Percentiles rank a stretch among this genome's conserved stretches.
phyloP scores from a whole-genome alignment of 2,329 filamentous ascomycete genomes.

The Stachybotrys elegans region DNA sequence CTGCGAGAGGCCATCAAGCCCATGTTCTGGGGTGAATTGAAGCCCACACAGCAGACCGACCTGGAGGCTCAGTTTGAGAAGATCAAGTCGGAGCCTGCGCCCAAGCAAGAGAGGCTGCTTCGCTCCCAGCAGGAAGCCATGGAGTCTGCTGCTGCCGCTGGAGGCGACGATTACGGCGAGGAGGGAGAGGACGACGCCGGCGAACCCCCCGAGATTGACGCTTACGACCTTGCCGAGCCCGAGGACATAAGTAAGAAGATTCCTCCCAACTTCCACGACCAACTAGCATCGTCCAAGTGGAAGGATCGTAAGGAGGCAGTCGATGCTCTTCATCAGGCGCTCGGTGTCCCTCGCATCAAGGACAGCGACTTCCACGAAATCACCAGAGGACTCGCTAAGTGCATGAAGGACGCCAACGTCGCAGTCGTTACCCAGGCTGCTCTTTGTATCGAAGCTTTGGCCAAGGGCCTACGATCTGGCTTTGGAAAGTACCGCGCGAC shows the following conservation, averaged over 20 bases:
- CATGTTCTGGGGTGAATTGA: constrained; percentile 93
- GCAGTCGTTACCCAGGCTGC: constrained; percentile 90
- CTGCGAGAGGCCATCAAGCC: constrained; percentile 96
- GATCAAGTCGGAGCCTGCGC: constrained; percentile 77
- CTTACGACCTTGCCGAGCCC: constrained; percentile 76
- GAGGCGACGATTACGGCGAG: constrained; percentile 53
- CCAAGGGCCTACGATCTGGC: constrained; percentile 72
- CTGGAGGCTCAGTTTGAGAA: constrained; percentile 92
- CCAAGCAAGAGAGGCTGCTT: constrained; percentile 86
- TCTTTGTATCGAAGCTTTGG: constrained; percentile 84
- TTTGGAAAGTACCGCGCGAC: constrained; percentile 77
- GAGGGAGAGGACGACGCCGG: constrained; percentile 48
- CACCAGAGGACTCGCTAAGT: constrained; percentile 79
- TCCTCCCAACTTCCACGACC: constrained; percentile 76
- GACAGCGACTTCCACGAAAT: constrained; percentile 86
- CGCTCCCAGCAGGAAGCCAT: constrained; percentile 83
- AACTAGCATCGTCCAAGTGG: constrained; percentile 89
- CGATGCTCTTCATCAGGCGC: constrained; percentile 68
- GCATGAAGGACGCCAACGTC: constrained; percentile 98
- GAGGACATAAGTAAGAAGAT: constrained; percentile 82
- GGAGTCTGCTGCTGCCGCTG: constrained; percentile 62
- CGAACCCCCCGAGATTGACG: constrained; percentile 64
- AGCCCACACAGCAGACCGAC: constrained; percentile 91
- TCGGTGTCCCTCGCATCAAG: constrained; percentile 88
- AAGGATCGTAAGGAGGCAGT: constrained; percentile 95